These are phyloP conservation scores for Macrotyloma uniflorum DNA, from an alignment of 306 rosid genomes.

Conservation along the genomic window DNA sequence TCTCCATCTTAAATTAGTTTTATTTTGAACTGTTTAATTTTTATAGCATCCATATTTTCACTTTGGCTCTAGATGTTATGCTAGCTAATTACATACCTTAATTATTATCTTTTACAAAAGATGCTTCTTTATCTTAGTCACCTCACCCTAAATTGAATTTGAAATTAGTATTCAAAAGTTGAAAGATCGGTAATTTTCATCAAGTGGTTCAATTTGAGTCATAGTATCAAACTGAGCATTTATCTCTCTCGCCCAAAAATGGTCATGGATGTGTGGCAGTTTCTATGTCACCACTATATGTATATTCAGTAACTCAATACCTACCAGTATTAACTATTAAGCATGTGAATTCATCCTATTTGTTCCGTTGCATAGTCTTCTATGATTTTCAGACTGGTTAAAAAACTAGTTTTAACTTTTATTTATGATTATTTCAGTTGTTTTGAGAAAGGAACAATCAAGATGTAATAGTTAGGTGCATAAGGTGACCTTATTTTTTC, in stretches of 20 bases:
- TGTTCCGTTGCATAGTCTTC: conserved; percentile 5
- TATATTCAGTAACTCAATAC: conserved; percentile 11
- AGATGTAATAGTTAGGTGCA: not conserved
- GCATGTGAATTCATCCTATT: not conserved
- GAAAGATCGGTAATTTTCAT: conserved; percentile 11
- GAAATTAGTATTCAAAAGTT: conserved; percentile 13
- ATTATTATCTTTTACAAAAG: conserved; percentile 7
- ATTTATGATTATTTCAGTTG: conserved; percentile 7
- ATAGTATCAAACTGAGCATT: not conserved
- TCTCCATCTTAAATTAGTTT: conserved; percentile 50
- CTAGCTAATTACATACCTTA: not conserved
- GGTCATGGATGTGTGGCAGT: not conserved
- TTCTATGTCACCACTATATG: not conserved
- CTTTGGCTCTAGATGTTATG: not conserved
- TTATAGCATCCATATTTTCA: conserved; percentile 1
- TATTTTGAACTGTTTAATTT: conserved; percentile 45
- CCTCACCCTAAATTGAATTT: conserved; percentile 28
- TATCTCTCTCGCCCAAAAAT: conserved; percentile 1
- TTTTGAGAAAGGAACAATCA: conserved; percentile 16
- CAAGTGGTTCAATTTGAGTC: not conserved
- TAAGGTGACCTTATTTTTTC: not conserved
- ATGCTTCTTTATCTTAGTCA: conserved; percentile 20
- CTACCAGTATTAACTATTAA: conserved; percentile 11
- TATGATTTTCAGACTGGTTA: not conserved
- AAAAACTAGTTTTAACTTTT: not conserved